These are phyloP conservation scores for Aspergillus olivimuriae DNA, from an alignment of 495 filamentous ascomycete genomes.

Conservation along the genomic window DNA sequence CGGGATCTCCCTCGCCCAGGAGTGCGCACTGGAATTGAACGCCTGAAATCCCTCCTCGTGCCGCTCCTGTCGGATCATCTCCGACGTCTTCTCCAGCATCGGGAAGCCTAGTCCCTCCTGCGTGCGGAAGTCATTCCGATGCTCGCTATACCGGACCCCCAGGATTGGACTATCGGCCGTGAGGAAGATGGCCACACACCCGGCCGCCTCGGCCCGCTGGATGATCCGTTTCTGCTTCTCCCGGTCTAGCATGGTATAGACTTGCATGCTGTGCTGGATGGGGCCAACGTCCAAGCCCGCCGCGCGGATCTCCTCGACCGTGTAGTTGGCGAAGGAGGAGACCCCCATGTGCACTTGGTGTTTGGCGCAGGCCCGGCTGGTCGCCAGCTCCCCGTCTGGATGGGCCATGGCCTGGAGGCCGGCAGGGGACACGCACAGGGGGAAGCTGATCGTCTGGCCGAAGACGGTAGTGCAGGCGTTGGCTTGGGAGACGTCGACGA, in stretches of 20 bases:
- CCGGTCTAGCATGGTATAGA: slow-evolving; percentile 67
- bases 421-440: slow-evolving; percentile 50
- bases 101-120: slow-evolving; percentile 29
- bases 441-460: slow-evolving; percentile 26
- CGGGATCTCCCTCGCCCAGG: slow-evolving; percentile 47
- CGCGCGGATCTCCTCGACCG: slow-evolving; percentile 49
- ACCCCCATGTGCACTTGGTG: slow-evolving; percentile 45
- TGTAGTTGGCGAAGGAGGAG: slow-evolving; percentile 45
- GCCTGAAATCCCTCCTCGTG: slow-evolving; percentile 46
- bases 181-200: slow-evolving; percentile 58
- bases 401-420: slow-evolving; percentile 61
- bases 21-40: slow-evolving; percentile 57
- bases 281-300: slow-evolving; percentile 27
- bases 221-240: slow-evolving; percentile 49
- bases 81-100: slow-evolving; percentile 56
- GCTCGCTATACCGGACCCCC: slow-evolving; percentile 45
- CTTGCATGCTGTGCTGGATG: slow-evolving; percentile 56
- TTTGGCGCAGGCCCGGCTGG: slow-evolving; percentile 50
- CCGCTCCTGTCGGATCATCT: slow-evolving; percentile 55
- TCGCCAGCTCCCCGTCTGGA: slow-evolving; percentile 57
- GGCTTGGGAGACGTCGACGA: slow-evolving; percentile 38
- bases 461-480: slow-evolving; percentile 39
- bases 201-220: slow-evolving; percentile 32
- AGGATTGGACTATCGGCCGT: slow-evolving; percentile 84
- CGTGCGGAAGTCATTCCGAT: slow-evolving; percentile 30